Percentiles rank a stretch among this genome's conserved stretches.
Conservation (phyloP, 208 protist genomes). For the Tetramitus jugosus region DNA sequence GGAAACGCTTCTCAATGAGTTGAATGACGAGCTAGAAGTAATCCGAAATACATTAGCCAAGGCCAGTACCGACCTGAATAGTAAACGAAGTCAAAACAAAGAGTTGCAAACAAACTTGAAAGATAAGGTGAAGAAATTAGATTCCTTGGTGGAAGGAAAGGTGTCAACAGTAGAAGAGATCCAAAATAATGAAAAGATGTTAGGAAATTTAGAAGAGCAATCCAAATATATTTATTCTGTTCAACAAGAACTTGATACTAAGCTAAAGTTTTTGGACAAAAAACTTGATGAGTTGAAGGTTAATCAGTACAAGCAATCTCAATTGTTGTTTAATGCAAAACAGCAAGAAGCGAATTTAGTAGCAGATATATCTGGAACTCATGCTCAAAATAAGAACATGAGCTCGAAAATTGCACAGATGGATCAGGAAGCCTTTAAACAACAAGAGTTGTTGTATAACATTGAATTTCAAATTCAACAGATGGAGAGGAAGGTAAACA, state of each 20-base stretch:
- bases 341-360: constrained; percentile 54
- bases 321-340: constrained; percentile 58
- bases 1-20: constrained; percentile 35
- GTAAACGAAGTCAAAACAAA: constrained; percentile 33
- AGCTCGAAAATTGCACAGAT: constrained; percentile 63
- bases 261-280: constrained; percentile 48
- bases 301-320: constrained; percentile 61
- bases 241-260: constrained; percentile 49
- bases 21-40: constrained; percentile 66
- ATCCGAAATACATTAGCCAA: constrained; percentile 53
- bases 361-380: constrained; percentile 65
- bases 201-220: constrained; percentile 56
- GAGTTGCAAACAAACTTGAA: constrained; percentile 31
- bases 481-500: constrained; percentile 81
- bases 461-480: constrained; percentile 86
- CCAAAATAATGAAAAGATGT: constrained; percentile 41
- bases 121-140: constrained; percentile 35
- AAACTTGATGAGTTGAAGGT: constrained; percentile 69
- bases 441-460: constrained; percentile 82
- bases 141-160: not conserved
- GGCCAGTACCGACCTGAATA: constrained; percentile 47
- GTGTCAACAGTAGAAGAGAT: constrained; percentile 24
- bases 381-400: constrained; percentile 71
- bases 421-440: constrained; percentile 67
- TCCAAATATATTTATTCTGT: constrained; percentile 51